These are phyloP conservation scores for Rauvolfia tetraphylla DNA, from an alignment of 257 asterid genomes.

Conservation along the genomic window DNA sequence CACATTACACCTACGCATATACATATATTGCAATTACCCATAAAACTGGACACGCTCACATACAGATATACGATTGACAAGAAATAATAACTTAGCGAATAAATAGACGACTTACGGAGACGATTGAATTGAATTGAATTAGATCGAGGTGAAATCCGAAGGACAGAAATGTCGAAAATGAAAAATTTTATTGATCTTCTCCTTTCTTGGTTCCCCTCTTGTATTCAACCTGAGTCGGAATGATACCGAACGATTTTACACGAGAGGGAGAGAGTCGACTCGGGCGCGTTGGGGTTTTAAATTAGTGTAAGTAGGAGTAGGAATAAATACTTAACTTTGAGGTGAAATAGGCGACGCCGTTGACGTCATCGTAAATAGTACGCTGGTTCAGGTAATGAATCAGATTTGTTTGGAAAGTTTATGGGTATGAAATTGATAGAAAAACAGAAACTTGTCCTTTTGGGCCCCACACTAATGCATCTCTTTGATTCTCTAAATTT, in stretches of 20 bases:
- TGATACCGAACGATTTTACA: constrained; percentile 13
- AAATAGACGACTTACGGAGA: constrained; percentile 5
- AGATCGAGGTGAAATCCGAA: constrained; percentile 5
- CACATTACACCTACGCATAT: neutral
- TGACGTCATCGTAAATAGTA: too few species aligned
- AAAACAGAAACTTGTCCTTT: too few species aligned
- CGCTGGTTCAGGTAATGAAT: too few species aligned
- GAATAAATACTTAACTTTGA: too few species aligned
- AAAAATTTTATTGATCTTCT: neutral
- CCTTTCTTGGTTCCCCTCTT: neutral
- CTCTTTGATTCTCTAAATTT: too few species aligned
- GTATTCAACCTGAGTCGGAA: neutral
- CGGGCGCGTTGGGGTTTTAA: neutral
- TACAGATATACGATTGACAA: neutral
- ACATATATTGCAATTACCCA: too few species aligned
- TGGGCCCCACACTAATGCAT: too few species aligned
- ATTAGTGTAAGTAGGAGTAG: too few species aligned
- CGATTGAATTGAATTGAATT: neutral
- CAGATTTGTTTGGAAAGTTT: too few species aligned
- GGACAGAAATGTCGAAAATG: neutral
- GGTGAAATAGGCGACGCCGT: too few species aligned
- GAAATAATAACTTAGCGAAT: neutral
- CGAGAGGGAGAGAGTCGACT: constrained; percentile 2
- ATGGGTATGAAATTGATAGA: too few species aligned
- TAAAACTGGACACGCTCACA: neutral